Evolutionary conservation across 2,329 filamentous ascomycete genomes (phyloP), one percentile per base, ranked within the genome.

Genomic region (Cladophialophora psammophila): DNA sequence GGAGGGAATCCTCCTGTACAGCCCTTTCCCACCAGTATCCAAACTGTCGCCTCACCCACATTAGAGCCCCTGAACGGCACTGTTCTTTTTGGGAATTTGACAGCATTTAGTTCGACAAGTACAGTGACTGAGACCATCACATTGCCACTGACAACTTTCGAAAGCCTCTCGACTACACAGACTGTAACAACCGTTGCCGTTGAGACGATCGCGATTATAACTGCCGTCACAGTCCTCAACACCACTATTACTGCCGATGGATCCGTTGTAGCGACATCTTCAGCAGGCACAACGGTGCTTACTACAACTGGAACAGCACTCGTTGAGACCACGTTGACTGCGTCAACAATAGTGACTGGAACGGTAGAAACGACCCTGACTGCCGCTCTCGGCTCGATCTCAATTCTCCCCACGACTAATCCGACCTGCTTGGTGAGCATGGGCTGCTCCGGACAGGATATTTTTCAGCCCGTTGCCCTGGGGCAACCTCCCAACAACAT

Each of bases 381-480:
- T 3, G 69, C 69, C 20, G 69, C 68, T n/a, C 65, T 74, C 20
- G 64, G 55, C 20, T 63, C 69, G n/a, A 40, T 66, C 36, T 18
- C 63, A 45, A 64, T 52, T 58, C 52, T 71, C 15, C 67, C 71
- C 36, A 71, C 65, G 9, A 20, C 69, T n/a, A 66, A 57, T 42
- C 15, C 71, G n/a, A 64, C 56, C 26, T 74, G 72, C 58, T 50
- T 63, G 48, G 57, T 69, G 50, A 68, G 48, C 34, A 66, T 72
- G 68, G 72, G 68, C 56, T 72, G 69, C 62, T 66, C 68, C 31
- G 71, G 72, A 40, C 79, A 82, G 68, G 76, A 83, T 70, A 75
- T 81, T 15, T 83, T 83, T 69, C 61, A 76, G 42, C 80, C 81
- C 4, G 73, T 83, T 57, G 76, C 76, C 31, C 76, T 77, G 55